phyloP scores from a whole-genome alignment of 1,284 basidiomycete species.

The Puccinia hordei region DNA sequence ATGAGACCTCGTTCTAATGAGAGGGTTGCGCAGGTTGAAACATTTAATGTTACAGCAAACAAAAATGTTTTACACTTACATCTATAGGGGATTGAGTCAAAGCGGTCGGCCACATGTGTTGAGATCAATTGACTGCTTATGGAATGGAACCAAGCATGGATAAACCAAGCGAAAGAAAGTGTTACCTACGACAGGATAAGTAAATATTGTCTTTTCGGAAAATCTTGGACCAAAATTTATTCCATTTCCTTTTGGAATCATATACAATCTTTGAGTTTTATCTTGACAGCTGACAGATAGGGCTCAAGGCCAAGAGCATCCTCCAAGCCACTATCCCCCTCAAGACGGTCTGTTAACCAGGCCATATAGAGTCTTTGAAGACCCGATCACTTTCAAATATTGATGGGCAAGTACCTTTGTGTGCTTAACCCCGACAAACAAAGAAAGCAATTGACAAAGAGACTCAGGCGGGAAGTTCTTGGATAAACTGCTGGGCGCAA shows the following conservation, averaged over 20 bases:
- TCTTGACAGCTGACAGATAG: too few species aligned
- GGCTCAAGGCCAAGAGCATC: too few species aligned
- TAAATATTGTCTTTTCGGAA: too few species aligned
- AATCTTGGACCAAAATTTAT: too few species aligned
- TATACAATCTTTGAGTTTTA: too few species aligned
- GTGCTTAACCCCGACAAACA: conserved; percentile 9
- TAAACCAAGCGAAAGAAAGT: background rate
- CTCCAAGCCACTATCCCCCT: too few species aligned
- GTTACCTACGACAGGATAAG: too few species aligned
- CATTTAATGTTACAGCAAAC: conserved; percentile 5
- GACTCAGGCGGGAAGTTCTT: conserved; percentile 4
- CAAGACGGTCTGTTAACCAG: too few species aligned
- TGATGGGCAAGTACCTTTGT: background rate
- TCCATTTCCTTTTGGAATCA: too few species aligned
- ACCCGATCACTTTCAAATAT: background rate
- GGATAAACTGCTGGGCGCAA: conserved; percentile 4
- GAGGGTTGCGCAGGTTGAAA: background rate
- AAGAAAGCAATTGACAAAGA: background rate
- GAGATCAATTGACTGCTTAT: background rate
- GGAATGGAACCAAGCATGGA: background rate
- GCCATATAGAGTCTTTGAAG: too few species aligned
- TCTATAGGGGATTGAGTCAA: background rate
- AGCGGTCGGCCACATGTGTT: background rate
- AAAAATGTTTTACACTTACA: background rate
- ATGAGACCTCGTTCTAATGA: background rate